These are phyloP conservation scores for Choiromyces venosus DNA, from an alignment of 495 filamentous ascomycete species.

Conservation along the genomic window DNA sequence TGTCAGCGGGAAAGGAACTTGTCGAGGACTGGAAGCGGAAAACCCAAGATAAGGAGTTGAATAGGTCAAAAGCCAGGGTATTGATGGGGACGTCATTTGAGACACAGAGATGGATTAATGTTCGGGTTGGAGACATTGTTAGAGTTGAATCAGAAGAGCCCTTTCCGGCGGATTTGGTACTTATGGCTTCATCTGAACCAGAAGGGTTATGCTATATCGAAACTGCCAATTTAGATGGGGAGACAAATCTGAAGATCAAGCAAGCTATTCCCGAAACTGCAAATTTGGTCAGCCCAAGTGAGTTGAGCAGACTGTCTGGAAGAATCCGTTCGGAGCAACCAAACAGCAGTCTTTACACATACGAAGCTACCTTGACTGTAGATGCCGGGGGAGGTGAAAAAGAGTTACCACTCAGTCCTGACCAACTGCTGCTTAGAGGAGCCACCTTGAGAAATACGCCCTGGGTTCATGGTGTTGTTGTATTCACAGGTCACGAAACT, in stretches of 20 bases:
- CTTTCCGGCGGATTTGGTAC: constrained; percentile 89
- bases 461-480: constrained; percentile 94
- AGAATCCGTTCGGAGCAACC: constrained; percentile 91
- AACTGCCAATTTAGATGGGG: constrained; percentile 95
- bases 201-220: constrained; percentile 99
- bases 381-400: constrained; percentile 91
- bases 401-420: constrained; percentile 73
- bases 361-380: constrained; percentile 93
- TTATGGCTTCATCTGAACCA: constrained; percentile 91
- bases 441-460: constrained; percentile 94
- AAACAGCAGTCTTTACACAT: constrained; percentile 97
- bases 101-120: constrained; percentile 86
- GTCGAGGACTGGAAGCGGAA: constrained; percentile 92
- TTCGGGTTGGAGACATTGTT: constrained; percentile 88
- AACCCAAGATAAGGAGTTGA: constrained; percentile 77
- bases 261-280: constrained; percentile 94
- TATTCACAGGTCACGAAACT: constrained; percentile 97
- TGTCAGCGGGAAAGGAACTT: constrained; percentile 91
- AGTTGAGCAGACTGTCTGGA: constrained; percentile 80
- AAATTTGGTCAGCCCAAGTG: constrained; percentile 75
- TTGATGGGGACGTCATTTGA: constrained; percentile 79
- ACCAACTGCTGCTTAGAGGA: constrained; percentile 83
- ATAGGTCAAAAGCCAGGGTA: constrained; percentile 79
- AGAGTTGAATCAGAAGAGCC: constrained; percentile 92
- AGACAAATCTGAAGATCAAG: constrained; percentile 99